Evolutionary conservation across 202 grass and related monocot genomes (phyloP).

Genomic region (Brachypodium distachyon): DNA sequence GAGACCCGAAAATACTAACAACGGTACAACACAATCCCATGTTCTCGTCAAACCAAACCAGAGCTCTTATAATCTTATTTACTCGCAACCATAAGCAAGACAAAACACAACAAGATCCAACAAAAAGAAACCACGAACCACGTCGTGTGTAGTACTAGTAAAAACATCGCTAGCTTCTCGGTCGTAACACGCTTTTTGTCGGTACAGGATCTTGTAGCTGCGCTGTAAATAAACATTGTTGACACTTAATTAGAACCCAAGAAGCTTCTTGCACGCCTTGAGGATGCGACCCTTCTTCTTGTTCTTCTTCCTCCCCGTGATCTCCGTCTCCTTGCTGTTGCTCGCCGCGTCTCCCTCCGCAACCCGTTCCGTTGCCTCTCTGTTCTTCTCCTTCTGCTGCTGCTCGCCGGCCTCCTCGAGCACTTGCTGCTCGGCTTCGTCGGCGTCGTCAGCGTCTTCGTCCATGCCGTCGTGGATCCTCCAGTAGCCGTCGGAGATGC

Average conservation of each 20-base stretch:
- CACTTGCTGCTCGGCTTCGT: not conserved
- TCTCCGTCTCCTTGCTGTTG: not conserved
- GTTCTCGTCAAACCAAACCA: not conserved
- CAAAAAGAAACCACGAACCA: not conserved
- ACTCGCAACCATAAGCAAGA: not conserved
- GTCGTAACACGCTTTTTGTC: not conserved
- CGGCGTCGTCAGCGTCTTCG: not conserved
- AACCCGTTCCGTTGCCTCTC: not conserved
- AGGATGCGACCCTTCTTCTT: slow-evolving; percentile 21
- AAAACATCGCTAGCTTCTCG: too few species aligned
- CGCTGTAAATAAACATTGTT: not conserved
- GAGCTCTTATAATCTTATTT: not conserved
- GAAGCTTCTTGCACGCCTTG: slow-evolving; percentile 29
- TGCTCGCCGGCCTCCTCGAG: not conserved
- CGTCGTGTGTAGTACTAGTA: not conserved
- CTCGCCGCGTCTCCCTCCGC: not conserved
- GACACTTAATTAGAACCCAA: slow-evolving; percentile 29
- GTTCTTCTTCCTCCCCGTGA: not conserved
- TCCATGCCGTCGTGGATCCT: slow-evolving; percentile 37
- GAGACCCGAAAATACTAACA: not conserved
- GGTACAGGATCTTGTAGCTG: not conserved
- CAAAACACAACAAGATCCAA: not conserved
- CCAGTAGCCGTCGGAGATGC: slow-evolving; percentile 32
- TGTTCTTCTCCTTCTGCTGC: not conserved
- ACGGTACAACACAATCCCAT: not conserved